Base-by-base conservation (phyloP, 495 filamentous ascomycete species). In the Podospora pseudoanserina region DNA sequence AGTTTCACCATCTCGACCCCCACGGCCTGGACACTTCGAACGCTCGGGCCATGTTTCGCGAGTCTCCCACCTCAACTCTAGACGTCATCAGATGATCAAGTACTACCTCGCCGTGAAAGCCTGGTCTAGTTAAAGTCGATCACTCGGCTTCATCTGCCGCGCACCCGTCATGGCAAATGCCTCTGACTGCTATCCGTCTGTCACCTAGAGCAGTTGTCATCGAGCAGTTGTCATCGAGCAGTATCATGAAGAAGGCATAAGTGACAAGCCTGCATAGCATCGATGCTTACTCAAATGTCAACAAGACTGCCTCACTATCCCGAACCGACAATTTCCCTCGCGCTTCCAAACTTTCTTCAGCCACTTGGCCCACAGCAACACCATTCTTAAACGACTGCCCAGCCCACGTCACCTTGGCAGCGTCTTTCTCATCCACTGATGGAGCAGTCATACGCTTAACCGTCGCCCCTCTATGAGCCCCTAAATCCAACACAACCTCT, bases 371-470 rank as follows among this genome's bases (percentile, higher is more conserved):
- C 11, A 69, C 67, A 16, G 69, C 67, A 34, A 23, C 54, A 13
- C 69, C 72, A 44, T 66, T 30, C 65, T 65, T 53, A 49, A 73
- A 73, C 23, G 72, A 73, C 69, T 73, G 72, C 11, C 72, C 69
- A 0, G 72, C 72, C 72, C 69, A 71, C 3, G 65, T 73, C 20
- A 73, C 69, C 63, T 67, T 73, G 4, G 61, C 67, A 19, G 69
- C 18, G 23, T 71, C 69, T 57, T 69, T 71, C 65, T 73, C 72
- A 49, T 73, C 72, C 19, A 73, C 69, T 2, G 49, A 49, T 7
- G 65, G 67, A 5, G 72, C 72, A 20, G 69, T 73, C 72, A 73
- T 73, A 15, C 72, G 15, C 67, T 73, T 73, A 15, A 73, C 67
- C 18, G 34, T 44, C 4, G 53, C 72, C 15, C 72, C 69, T 0